Base-by-base conservation (phyloP, 164 flowering plant species). In the Hamamelis virginiana region DNA sequence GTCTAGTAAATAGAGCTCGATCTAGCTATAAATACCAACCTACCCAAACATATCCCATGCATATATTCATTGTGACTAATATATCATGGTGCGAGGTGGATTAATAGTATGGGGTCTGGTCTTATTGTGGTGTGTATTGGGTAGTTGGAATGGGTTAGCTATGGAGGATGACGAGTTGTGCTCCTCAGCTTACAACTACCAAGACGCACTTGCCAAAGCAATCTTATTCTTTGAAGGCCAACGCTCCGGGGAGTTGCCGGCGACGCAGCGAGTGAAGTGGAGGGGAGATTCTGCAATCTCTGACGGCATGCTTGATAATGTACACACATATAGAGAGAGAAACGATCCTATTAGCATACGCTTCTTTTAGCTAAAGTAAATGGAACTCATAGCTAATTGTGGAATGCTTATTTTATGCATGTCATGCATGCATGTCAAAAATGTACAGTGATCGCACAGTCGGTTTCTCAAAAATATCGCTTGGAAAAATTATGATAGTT, bases 171-270 rank as follows among this genome's bases (percentile, higher is more conserved):
- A 68, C 0, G 71, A 18, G 25, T 41, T 63, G 9, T 57, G 66
- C 65, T 58, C 62, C 18, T 5, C 75, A 10, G 55, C 38, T 59
- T 65, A 70, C 45, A 74, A 82, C 69, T 90, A 90, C 64, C 26
- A 25, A 38, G 88, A 79, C 63, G 91, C 90, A 0, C 76, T 90
- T 6, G 76, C 50, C 27, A 90, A 90, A 67, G 76, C 96, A 0
- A 82, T 90, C 55, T 53, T 88, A 59, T 90, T 88, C 74, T 88
- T 88, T 19, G 91, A 90, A 77, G 96, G 91, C 8, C 96, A 90
- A 62, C 83, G 92, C 0, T 90, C 96, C 0, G 96, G 96, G 12
- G 81, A 81, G 72, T 73, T 90, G 64, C 91, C 96, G 0, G 1
- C 69, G 0, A 73, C 67, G 62, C 91, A 86, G 69, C 65, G 90